Conservation (phyloP, 768 basidiomycete genomes). For the Infundibulicybe gibba region DNA sequence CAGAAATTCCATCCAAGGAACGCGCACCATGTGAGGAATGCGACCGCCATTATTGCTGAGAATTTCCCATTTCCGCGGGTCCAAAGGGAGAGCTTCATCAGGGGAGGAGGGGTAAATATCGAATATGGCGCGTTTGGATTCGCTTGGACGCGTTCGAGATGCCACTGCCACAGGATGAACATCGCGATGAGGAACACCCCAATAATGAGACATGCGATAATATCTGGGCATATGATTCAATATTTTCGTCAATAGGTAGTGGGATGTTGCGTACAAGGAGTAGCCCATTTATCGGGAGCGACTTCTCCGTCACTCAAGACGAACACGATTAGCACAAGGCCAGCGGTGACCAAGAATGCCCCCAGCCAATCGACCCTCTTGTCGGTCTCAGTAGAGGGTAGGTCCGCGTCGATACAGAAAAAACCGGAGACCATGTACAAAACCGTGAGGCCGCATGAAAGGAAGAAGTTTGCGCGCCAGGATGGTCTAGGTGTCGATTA, state of each 20-base stretch:
- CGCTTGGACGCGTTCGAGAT: constrained; percentile 38
- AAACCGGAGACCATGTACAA: constrained; percentile 50
- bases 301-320: constrained; percentile 61
- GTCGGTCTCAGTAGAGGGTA: constrained; percentile 34
- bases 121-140: constrained; percentile 5
- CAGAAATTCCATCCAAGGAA: constrained; percentile 49
- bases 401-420: constrained; percentile 61
- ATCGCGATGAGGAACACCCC: constrained; percentile 46
- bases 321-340: constrained; percentile 66
- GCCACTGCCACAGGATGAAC: constrained; percentile 63
- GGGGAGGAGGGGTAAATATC: constrained; percentile 42
- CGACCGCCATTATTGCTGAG: constrained; percentile 51
- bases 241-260: constrained; percentile 10
- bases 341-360: constrained; percentile 55
- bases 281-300: constrained; percentile 56
- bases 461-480: constrained; percentile 67
- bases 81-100: constrained; percentile 64
- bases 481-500: constrained; percentile 27
- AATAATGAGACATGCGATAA: constrained; percentile 61
- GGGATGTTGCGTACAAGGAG: constrained; percentile 19
- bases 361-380: constrained; percentile 73
- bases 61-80: constrained; percentile 52
- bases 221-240: constrained; percentile 34
- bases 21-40: constrained; percentile 54
- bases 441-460: constrained; percentile 54